phyloP scores from a whole-genome alignment of 805 yeast genomes.

The Sugiyamaella smithiae region DNA sequence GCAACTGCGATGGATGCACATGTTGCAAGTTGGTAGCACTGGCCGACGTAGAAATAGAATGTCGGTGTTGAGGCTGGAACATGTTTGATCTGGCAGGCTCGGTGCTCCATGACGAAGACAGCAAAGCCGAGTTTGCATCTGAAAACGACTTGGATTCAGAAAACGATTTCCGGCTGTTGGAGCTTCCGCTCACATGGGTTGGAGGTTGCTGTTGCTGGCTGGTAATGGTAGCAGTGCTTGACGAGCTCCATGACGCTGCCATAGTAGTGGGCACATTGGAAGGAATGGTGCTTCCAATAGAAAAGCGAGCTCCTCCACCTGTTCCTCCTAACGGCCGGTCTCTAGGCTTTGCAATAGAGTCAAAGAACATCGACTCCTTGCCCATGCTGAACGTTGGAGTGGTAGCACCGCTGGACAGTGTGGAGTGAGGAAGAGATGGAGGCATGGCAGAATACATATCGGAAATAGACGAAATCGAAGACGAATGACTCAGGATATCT shows the following conservation, averaged over 20 bases:
- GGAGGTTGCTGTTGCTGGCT: neutral
- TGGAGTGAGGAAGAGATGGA: constrained; percentile 4
- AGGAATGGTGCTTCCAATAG: constrained; percentile 9
- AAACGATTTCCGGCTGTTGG: neutral
- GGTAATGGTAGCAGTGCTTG: neutral
- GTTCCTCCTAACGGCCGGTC: constrained; percentile 10
- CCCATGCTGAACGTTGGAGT: constrained; percentile 13
- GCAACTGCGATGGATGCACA: constrained; percentile 16
- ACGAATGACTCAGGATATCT: constrained; percentile 9
- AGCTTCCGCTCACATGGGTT: neutral
- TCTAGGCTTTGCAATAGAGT: constrained; percentile 16
- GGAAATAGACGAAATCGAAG: constrained; percentile 14
- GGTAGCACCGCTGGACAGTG: constrained; percentile 11
- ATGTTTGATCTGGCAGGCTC: neutral
- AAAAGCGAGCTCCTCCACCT: constrained; percentile 8
- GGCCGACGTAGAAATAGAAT: constrained; percentile 2
- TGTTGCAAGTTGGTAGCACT: constrained; percentile 7
- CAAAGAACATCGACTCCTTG: constrained; percentile 16
- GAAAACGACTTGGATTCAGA: constrained; percentile 3
- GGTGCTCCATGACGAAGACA: constrained; percentile 1
- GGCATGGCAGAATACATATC: constrained; percentile 13
- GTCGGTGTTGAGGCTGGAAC: constrained; percentile 4
- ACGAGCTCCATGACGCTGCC: neutral
- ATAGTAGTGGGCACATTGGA: neutral
- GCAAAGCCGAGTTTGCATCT: constrained; percentile 1